phyloP scores from a whole-genome alignment of 768 basidiomycete species.

The Cyathus striatus region DNA sequence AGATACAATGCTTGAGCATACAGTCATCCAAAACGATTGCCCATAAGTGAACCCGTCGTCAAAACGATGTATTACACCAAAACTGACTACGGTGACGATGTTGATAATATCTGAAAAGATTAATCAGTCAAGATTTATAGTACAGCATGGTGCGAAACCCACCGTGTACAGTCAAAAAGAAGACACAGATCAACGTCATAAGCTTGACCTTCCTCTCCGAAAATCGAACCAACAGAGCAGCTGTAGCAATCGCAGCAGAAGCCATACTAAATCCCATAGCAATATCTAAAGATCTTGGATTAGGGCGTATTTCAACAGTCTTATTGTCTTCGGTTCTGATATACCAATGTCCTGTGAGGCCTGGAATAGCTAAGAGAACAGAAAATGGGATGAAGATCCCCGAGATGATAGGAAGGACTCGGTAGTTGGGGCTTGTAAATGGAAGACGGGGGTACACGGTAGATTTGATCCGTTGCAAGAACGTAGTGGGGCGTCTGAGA shows the following conservation, averaged over 20 bases:
- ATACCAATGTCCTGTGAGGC: slow-evolving; percentile 73
- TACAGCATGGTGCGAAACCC: slow-evolving; percentile 11
- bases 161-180: slow-evolving; percentile 70
- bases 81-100: slow-evolving; percentile 48
- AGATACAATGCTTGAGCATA: slow-evolving; percentile 69
- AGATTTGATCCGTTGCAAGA: too few relatives aligned
- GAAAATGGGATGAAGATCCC: slow-evolving; percentile 70
- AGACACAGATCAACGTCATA: slow-evolving; percentile 61
- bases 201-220: slow-evolving; percentile 59
- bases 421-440: slow-evolving; percentile 42
- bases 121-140: neutral
- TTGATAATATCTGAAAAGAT: slow-evolving; percentile 63
- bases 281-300: slow-evolving; percentile 53
- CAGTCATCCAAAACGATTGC: slow-evolving; percentile 70
- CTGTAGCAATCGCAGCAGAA: slow-evolving; percentile 64
- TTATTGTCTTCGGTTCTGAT: slow-evolving; percentile 45
- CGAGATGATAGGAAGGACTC: slow-evolving; percentile 59
- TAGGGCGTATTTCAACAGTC: slow-evolving; percentile 40
- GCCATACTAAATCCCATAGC: slow-evolving; percentile 63
- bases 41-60: slow-evolving; percentile 68
- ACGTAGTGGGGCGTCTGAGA: too few relatives aligned
- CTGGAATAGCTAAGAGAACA: slow-evolving; percentile 79
- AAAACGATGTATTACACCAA: slow-evolving; percentile 57
- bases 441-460: neutral
- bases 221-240: slow-evolving; percentile 64